Evolutionary conservation across 2,329 filamentous ascomycete genomes (phyloP), one percentile per base, ranked within the genome.

Genomic region (Fusarium nurragi): DNA sequence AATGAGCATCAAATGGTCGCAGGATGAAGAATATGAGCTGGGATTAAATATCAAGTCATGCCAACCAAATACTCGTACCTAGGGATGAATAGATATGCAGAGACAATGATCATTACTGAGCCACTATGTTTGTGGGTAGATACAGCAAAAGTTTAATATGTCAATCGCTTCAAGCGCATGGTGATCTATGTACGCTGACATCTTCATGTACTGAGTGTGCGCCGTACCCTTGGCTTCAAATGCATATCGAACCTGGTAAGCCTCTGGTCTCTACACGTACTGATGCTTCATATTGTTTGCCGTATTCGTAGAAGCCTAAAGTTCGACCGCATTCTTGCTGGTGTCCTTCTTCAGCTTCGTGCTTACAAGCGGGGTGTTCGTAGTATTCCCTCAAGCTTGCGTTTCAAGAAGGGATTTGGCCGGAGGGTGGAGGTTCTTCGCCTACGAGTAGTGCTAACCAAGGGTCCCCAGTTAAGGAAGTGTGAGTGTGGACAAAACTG

Each of bases 361-460:
- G 49, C 57, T 45, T 51, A 36, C 64, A 46, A 68, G 58, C 54
- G 56, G 51, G 64, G 52, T 67, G 25, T 41, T 37, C 10, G 47
- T 58, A 50, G 44, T 41, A 34, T 60, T 41, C 54, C 44, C 30
- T 28, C 36, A 53, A 60, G 52, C 60, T 54, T 48, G 41, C 30
- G 38, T 61, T 36, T 51, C 28, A 40, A 60, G 41, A 44, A 47
- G 28, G 49, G 5, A 34, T 34, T 18, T 54, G 60, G 52, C 37
- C 56, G 49, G 50, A 54, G 48, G 52, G 68, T 64, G 65, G 59
- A 60, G 52, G 63, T 60, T 57, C n/a, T 21, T 47, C 19, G 25
- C 38, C 36, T 32, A 21, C 23, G 26, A 38, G 28, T 21, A 50
- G 43, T 53, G 37, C 63, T 64, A 53, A 47, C 30, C 63, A 65